Evolutionary conservation across 2,329 filamentous ascomycete species (phyloP), one percentile per base, ranked within the genome.

Genomic region (Colletotrichum musicola): DNA sequence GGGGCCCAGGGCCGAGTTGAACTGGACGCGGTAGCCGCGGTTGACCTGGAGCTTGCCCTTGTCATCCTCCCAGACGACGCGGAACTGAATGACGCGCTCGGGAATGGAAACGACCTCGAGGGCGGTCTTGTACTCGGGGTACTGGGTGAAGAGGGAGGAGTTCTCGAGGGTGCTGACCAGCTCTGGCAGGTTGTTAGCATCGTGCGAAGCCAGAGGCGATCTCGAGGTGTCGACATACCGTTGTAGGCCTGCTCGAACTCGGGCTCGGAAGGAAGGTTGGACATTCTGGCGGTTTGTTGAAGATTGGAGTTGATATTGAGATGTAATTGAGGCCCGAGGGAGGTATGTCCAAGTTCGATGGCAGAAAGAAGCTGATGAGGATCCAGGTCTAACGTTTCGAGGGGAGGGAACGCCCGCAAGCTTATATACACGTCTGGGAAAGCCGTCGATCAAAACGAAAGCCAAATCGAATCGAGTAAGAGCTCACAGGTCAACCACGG

Each of bases 221-320:
- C 38, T 44, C 44, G n/a, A 9, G 35, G 38, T 47, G 51, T 14
- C 35, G 30, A 63, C 87, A 78, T 85, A 97, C 94, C 94, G 82
- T 94, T 93, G 90, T 97, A 97, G 78, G 95, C 95, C 89, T 98
- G 95, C 90, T 98, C 91, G 86, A 98, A 98, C 87, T 99, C 95
- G 78, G 96, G 95, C 89, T 98, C 95, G 72, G 85, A 84, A 60
- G 93, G 90, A 77, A 96, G 88, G 86, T 96, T 92, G 74, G 94
- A 93, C 93, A 97, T 96, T 40, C 63, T 62, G 74, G 73, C 85
- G 62, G 61, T 64, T 42, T 54, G 44, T 61, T 61, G 44, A 18
- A 16, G 40, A 55, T 18, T 44, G 14, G 16, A 47, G 22, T 35
- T 14, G 22, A 30, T 49, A 25, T n/a, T 64, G 40, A 18, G 7